Evolutionary conservation across 2,329 filamentous ascomycete genomes (phyloP), one percentile per base, ranked within the genome.

Genomic region (Fusarium ramigenum): DNA sequence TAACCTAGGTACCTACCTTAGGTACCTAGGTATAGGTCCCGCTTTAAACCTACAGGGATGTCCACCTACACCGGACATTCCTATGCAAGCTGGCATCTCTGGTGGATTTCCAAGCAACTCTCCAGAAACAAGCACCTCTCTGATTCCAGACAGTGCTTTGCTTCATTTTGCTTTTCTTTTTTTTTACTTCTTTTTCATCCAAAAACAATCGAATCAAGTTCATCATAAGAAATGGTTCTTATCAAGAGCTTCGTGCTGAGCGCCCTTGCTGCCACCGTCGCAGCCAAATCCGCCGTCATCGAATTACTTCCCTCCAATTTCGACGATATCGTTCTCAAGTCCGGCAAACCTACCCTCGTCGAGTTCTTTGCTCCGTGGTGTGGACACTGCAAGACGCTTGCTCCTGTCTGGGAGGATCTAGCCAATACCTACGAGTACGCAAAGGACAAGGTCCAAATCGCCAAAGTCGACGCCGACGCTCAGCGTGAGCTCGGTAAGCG

Each of bases 281-380:
- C 90, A 69, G 92, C 93, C 78, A 91, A 91, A 78, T 96, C 94
- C 63, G 93, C 93, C 63, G 96, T 99, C 73, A 87, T 97, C 78
- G 96, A 98, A 83, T 92, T 99, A 70, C 91, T 93, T 68, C 95
- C 96, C 63, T 86, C 87, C 78, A 99, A 98, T 87, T 99, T 99
- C 83, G 96, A 98, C 86, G 86, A 92, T 53, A 88, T 97, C 62
- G 94, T 97, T 73, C 88, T 97, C 69, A 91, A 97, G 82, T 96
- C 93, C 50, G 95, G 95, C 83, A 98, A 97, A 87, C 96, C 96
- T 47, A 95, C 96, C 1, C 91, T 99, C 32, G 95, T 98, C 78
- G 95, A 98, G 83, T 99, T 99, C 89, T 98, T 97, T 81, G 96
- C 96, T 39, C 95, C 96, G 30, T 99, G 96, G 96, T 99, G 96